Evolutionary conservation across 1,284 basidiomycete genomes (phyloP).

Genomic region (Paramarasmius palmivorus): DNA sequence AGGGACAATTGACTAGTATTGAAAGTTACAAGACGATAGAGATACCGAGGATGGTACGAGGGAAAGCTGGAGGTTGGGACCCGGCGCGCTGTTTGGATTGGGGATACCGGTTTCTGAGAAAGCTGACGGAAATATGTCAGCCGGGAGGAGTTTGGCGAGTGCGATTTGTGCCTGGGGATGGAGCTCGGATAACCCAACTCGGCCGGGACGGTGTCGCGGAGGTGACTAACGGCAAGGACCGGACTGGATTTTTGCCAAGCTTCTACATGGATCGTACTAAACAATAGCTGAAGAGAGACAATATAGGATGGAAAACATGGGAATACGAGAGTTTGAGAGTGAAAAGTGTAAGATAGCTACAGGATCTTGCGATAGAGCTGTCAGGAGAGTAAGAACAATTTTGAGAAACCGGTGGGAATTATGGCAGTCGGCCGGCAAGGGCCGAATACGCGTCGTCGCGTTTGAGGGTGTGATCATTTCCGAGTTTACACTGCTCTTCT

Average conservation of each 20-base stretch:
- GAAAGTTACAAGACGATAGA: constrained; percentile 73
- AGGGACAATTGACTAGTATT: constrained; percentile 63
- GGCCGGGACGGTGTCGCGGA: constrained; percentile 50
- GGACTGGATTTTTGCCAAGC: constrained; percentile 70
- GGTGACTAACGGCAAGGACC: constrained; percentile 63
- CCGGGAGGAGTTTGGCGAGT: constrained; percentile 62
- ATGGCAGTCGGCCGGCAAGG: not conserved
- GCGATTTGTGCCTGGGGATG: constrained; percentile 55
- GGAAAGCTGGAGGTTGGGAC: constrained; percentile 77
- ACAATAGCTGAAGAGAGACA: not conserved
- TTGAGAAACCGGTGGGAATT: no score
- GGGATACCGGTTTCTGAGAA: constrained; percentile 62
- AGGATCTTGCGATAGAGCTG: no score
- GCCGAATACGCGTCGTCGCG: constrained; percentile 9
- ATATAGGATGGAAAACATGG: no score
- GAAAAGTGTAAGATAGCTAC: no score
- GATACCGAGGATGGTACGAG: constrained; percentile 74
- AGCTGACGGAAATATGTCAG: constrained; percentile 24
- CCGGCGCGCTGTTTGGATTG: constrained; percentile 76
- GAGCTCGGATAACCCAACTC: constrained; percentile 47
- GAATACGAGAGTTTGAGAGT: no score
- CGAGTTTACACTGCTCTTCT: constrained; percentile 16
- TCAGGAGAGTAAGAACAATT: no score
- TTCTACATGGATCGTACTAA: not conserved
- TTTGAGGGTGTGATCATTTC: constrained; percentile 7